phyloP scores from a whole-genome alignment of 2,329 filamentous ascomycete species.

The Pyricularia grisea region DNA sequence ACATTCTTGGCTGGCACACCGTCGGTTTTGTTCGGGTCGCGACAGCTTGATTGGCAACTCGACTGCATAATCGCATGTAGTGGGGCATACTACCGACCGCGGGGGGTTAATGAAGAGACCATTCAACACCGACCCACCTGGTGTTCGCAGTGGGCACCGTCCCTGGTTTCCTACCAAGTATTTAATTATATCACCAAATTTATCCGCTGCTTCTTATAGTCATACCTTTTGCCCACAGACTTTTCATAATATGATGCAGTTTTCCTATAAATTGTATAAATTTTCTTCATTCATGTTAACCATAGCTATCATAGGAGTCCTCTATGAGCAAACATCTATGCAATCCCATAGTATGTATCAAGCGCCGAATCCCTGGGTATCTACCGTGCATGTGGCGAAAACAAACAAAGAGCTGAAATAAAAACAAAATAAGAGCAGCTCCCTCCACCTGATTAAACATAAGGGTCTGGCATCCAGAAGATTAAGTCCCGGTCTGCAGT shows the following conservation, averaged over 20 bases:
- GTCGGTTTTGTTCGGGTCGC: not conserved
- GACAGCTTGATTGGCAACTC: not conserved
- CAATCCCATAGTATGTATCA: not conserved
- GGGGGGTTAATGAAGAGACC: not conserved
- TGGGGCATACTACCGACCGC: not conserved
- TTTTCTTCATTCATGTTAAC: not conserved
- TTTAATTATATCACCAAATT: too few species aligned
- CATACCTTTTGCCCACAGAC: not conserved
- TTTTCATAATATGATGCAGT: not conserved
- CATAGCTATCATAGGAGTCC: not conserved
- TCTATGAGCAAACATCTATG: not conserved
- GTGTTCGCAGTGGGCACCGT: not conserved
- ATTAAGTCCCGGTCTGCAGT: slow-evolving; percentile 78
- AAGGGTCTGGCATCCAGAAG: slow-evolving; percentile 68
- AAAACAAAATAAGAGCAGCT: not conserved
- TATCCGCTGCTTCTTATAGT: too few species aligned
- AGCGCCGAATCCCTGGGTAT: not conserved
- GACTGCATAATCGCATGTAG: not conserved
- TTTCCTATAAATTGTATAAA: not conserved
- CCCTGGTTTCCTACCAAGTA: too few species aligned
- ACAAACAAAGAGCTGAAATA: not conserved
- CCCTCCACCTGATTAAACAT: slow-evolving; percentile 23
- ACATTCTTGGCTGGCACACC: not conserved
- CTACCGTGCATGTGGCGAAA: not conserved
- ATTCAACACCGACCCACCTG: not conserved